Evolutionary conservation across 805 yeast species (phyloP), one percentile per base, ranked within the genome.

Genomic region (Saturnispora besseyi): DNA sequence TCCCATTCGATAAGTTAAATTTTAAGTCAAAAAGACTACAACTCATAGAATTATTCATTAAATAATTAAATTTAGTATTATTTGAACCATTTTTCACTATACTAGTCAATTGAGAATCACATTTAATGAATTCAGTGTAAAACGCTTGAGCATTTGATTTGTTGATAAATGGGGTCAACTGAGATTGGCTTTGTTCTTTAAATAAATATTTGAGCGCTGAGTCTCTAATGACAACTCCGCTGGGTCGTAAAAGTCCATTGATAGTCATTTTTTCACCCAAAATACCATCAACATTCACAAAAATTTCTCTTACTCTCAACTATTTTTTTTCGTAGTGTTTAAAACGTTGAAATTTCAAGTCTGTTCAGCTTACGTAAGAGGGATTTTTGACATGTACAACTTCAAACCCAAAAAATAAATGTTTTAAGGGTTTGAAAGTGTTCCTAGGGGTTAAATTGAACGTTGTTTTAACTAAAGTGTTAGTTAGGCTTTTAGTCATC

Each of bases 281-380:
- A 38, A 38, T 11, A 13, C 22, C 12, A 12, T 38, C 18, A 38
- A 24, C n/a, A 29, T 30, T 9, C 7, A 30, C 28, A 18, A 11
- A 3, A 5, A 6, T 18, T 31, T 21, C 30, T 21, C 15, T 18
- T 22, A 10, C 21, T 32, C 11, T 38, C 28, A 22, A 38, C 29
- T 26, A 2, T 26, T 26, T 26, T 26, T 26, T 26, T 18, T 18
- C 18, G 2, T 18, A 37, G 41, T 8, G 18, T 37, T 34, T 34
- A 18, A 36, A 22, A 36, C 40, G 40, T 15, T 41, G 15, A 38
- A 38, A 41, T 28, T 26, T 24, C 28, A 28, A 9, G 32, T 32
- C 33, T 12, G 28, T 21, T 21, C 26, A 12, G 31, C 21, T 45
- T 45, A 45, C 47, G 47, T 45, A 45, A 45, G 47, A 28, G 47